These are phyloP conservation scores for Sarocladium strictum DNA, from an alignment of 2,329 filamentous ascomycete species.

Conservation along the genomic window DNA sequence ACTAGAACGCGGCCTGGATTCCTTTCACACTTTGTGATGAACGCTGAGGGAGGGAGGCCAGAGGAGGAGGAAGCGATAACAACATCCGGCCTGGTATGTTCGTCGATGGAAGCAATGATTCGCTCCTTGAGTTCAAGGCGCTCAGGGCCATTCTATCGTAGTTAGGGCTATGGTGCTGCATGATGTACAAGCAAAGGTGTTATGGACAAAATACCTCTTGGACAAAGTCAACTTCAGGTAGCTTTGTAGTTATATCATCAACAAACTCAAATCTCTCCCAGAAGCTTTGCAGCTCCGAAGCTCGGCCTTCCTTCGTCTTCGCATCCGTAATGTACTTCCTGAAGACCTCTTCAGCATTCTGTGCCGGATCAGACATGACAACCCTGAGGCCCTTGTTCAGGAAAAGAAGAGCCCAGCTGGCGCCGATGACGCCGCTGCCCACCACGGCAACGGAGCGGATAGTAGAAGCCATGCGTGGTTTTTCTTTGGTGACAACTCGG, in stretches of 20 bases:
- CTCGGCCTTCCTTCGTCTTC: not conserved
- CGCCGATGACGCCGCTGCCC: constrained; percentile 26
- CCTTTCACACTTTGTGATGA: constrained; percentile 10
- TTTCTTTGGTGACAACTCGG: too few relatives aligned
- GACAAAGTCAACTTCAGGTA: constrained; percentile 24
- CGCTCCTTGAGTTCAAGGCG: constrained; percentile 30
- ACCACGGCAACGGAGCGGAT: constrained; percentile 23
- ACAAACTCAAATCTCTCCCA: not conserved
- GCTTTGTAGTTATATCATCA: constrained; percentile 8
- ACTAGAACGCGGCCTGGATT: constrained; percentile 30
- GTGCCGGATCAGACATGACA: constrained; percentile 33
- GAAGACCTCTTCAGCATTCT: constrained; percentile 25
- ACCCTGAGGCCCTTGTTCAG: constrained; percentile 27
- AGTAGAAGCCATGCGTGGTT: too few relatives aligned
- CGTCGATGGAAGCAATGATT: constrained; percentile 28
- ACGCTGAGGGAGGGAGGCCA: constrained; percentile 22
- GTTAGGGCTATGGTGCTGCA: not conserved
- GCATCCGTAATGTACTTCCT: constrained; percentile 9
- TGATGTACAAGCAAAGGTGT: too few relatives aligned
- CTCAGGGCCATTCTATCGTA: constrained; percentile 29
- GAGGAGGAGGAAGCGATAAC: constrained; percentile 35
- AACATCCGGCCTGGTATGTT: constrained; percentile 20
- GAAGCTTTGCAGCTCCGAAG: not conserved
- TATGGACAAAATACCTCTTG: too few relatives aligned
- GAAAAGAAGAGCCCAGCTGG: constrained; percentile 32